Base-by-base conservation (phyloP, 805 yeast species). In the Wickerhamomyces hampshirensis region DNA sequence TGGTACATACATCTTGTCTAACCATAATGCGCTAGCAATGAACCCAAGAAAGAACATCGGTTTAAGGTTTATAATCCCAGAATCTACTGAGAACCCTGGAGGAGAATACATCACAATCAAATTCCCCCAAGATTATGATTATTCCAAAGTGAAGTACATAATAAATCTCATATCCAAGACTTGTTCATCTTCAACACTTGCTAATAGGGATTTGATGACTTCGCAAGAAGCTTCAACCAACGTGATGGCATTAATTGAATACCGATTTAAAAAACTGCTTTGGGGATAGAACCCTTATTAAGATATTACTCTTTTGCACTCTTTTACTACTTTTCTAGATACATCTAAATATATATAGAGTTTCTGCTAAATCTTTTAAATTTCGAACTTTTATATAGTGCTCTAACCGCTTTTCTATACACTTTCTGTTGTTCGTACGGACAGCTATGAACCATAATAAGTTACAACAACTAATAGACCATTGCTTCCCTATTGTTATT, bases 211-310 rank as follows among this genome's bases (percentile, higher is more conserved):
- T 38, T 47, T 66, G 15, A 56, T 63, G 7, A 50, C 61, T 0
- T 41, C 55, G 16, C 53, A 53, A n/a, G 65, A 65, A 19, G 71
- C 71, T 6, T 49, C 51, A 12, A 56, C 63, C 1, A 52, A 65
- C 7, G 37, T 63, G 5, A 57, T 66, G 50, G 59, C 56, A 16
- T 40, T 56, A 8, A 34, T 65, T 14, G 68, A 61, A 38, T 53
- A 65, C 36, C 55, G 53, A 29, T 41, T 65, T 34, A 66, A 65
- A 42, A 56, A 54, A 41, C 47, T 65, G 33, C 55, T 66, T 0
- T 67, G 71, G 71, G 67, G 59, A 2, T 62, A 33, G 12, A 7
- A 28, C 9, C 13, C 18, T 19, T 18, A 17, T 28, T 7, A 8
- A 8, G 24, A 21, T 21, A 11, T 11, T 21, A 21, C 24, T 8